Conservation (phyloP, 169 alveolate genomes). For the Plasmodium vinckei region DNA sequence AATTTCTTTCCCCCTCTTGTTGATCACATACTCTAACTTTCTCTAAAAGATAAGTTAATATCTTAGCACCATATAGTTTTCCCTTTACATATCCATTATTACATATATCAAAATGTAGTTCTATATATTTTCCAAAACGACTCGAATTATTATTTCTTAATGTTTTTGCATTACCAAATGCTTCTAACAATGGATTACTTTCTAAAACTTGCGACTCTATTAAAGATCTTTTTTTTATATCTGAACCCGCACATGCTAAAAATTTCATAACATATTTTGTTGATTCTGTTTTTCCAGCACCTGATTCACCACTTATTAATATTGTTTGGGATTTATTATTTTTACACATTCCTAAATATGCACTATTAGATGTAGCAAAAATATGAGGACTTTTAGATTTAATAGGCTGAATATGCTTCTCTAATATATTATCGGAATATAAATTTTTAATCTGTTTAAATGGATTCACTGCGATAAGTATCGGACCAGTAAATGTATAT, state of each 20-base stretch:
- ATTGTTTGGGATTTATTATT: constrained; percentile 93
- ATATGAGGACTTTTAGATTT: constrained; percentile 93
- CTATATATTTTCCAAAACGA: constrained; percentile 99
- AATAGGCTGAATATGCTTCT: constrained; percentile 77
- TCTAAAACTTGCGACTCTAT: constrained; percentile 94
- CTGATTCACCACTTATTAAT: constrained; percentile 98
- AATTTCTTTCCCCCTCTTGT: constrained; percentile 96
- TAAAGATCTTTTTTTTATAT: constrained; percentile 78
- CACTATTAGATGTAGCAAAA: constrained; percentile 94
- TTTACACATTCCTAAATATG: constrained; percentile 92
- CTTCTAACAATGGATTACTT: constrained; percentile 98
- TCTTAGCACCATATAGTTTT: constrained; percentile 95
- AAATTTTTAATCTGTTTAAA: constrained; percentile 88
- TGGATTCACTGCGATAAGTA: constrained; percentile 98
- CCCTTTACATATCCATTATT: constrained; percentile 78
- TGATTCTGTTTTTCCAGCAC: constrained; percentile 99
- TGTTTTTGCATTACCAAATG: constrained; percentile 99
- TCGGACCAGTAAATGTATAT: constrained; percentile 98
- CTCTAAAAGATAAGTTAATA: constrained; percentile 97
- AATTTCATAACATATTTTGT: constrained; percentile 97
- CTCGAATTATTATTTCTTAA: constrained; percentile 95
- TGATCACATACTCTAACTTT: constrained; percentile 96
- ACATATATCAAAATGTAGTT: constrained; percentile 90
- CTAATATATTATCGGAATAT: constrained; percentile 77
- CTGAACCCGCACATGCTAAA: constrained; percentile 93